Base-by-base conservation (phyloP, 2,329 filamentous ascomycete species). In the Xylariaceae sp. region DNA sequence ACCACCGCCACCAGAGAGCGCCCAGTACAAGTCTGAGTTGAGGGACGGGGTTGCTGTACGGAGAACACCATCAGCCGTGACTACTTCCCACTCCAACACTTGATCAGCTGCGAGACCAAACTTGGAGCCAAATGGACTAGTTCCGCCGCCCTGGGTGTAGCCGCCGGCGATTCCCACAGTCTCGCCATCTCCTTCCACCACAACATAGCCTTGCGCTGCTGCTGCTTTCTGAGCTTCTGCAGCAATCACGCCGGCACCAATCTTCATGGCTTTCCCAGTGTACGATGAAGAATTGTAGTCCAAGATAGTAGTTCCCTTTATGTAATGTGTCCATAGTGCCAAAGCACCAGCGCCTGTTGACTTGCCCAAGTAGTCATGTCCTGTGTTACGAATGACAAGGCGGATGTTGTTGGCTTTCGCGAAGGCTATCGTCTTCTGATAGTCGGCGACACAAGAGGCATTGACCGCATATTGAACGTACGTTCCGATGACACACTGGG, bases 21-120 rank as follows among this genome's bases (percentile, higher is more conserved):
- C 83, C 82, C 82, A 87, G 67, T 80, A 85, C 1, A 86, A 67
- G 45, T 85, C 82, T 0, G 68, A 51, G 54, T 85, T 78, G 30
- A 75, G 53, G 0, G 58, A 60, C 0, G 68, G 70, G 4, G 70
- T 75, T 0, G 79, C 80, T 2, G 64, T 73, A 1, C 82, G 53
- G n/a, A 75, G 58, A 14, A 70, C 49, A 2, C 81, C 80, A 12
- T 62, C 60, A 0, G 71, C 75, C 6, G 75, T 78, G 15, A 86
- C 71, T 1, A 82, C 76, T 49, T 82, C 72, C 52, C 70, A 80
- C 53, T 77, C 71, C 1, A 86, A 68, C 0, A 76, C 72, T 45
- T 86, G 76, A 54, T 86, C 82, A 0, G 39, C 45, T 17, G 30
- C 77, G 0, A 87, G 69, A 6, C 83, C 83, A 43, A 77, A 79